Conservation (phyloP, 768 basidiomycete species). For the Termitomyces sp. region DNA sequence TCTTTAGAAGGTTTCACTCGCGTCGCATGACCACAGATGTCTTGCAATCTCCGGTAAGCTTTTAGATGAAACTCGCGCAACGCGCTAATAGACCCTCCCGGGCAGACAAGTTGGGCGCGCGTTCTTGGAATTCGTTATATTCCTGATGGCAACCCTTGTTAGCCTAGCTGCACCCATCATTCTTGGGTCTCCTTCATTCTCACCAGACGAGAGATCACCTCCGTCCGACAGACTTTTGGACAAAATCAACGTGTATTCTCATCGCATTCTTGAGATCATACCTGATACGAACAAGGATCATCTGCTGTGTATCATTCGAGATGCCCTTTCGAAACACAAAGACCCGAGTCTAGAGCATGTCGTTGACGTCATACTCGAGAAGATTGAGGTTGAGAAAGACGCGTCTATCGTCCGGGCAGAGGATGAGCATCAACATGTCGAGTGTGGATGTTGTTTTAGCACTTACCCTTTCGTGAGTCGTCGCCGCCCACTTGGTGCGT, state of each 20-base stretch:
- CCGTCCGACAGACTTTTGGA: background rate
- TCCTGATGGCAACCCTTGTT: background rate
- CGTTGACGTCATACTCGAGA: slow-evolving; percentile 56
- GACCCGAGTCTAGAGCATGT: slow-evolving; percentile 47
- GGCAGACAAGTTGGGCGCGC: background rate
- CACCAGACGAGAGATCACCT: background rate
- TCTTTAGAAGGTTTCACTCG: background rate
- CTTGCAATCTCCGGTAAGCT: background rate
- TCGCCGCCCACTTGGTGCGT: background rate
- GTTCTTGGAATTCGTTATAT: background rate
- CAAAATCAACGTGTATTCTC: slow-evolving; percentile 22
- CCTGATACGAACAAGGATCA: slow-evolving; percentile 62
- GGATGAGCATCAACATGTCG: slow-evolving; percentile 43
- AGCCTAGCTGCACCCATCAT: slow-evolving; percentile 1
- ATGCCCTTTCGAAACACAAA: slow-evolving; percentile 28
- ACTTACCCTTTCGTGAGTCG: slow-evolving; percentile 61
- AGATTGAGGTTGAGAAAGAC: slow-evolving; percentile 28
- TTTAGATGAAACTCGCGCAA: background rate
- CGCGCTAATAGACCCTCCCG: background rate
- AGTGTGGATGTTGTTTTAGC: slow-evolving; percentile 86
- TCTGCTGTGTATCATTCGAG: slow-evolving; percentile 39
- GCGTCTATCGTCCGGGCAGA: slow-evolving; percentile 17
- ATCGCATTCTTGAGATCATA: slow-evolving; percentile 58
- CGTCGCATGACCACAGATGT: background rate
- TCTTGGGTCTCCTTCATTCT: background rate